Evolutionary conservation across 352 stramenopile species (phyloP).

Genomic region (Phytophthora tubulina): DNA sequence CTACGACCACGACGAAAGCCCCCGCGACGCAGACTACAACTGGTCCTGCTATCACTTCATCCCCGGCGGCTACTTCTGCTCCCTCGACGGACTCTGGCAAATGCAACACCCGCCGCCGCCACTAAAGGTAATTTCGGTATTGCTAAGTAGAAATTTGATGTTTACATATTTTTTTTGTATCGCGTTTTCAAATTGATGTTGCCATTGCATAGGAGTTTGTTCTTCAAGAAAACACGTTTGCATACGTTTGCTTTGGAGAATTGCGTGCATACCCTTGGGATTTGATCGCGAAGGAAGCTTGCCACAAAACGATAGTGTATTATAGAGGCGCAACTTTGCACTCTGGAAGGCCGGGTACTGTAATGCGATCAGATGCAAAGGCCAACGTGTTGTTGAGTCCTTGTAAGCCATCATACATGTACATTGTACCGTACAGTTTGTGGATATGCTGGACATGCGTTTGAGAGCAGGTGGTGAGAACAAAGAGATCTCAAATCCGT

Average conservation of each 20-base stretch:
- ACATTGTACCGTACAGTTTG: neutral
- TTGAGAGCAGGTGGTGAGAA: constrained; percentile 13
- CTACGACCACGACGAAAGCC: constrained; percentile 12
- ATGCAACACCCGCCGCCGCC: constrained; percentile 21
- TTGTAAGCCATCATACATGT: neutral
- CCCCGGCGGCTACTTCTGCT: constrained; percentile 11
- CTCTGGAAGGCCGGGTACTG: neutral
- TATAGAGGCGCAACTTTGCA: neutral
- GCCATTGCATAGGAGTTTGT: no score
- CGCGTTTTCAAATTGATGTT: no score
- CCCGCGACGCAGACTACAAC: constrained; percentile 16
- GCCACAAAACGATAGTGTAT: neutral
- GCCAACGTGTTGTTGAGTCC: constrained; percentile 10
- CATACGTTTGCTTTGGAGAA: neutral
- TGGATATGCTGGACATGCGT: neutral
- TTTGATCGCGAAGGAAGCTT: no score
- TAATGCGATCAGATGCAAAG: constrained; percentile 23
- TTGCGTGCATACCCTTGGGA: no score
- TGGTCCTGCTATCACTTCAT: constrained; percentile 12
- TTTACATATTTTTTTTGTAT: neutral
- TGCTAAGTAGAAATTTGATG: constrained; percentile 19
- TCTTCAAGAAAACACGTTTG: neutral
- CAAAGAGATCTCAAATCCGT: constrained; percentile 21
- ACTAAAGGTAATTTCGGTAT: neutral
- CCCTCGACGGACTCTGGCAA: constrained; percentile 13